Evolutionary conservation across 768 basidiomycete species (phyloP), one percentile per base, ranked within the genome.

Genomic region (Termitomyces sp.): DNA sequence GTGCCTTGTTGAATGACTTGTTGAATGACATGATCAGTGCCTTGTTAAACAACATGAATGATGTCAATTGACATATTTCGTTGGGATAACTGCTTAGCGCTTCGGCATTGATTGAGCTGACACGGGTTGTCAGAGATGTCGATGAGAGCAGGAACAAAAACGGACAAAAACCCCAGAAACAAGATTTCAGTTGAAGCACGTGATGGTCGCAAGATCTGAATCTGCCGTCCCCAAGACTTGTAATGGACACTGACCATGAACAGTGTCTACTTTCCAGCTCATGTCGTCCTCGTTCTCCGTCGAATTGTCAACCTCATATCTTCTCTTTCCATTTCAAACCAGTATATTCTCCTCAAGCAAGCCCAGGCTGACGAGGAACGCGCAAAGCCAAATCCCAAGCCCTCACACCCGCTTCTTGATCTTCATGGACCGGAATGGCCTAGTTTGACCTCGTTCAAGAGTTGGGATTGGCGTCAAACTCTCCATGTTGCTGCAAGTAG

Each of bases 241-340:
- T 44, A 25, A 42, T 38, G 35, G 43, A 54, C 49, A 12, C 45
- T 50, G 33, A 60, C 56, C 22, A 77, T 77, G 75, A 76, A 68
- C 67, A 73, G 68, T 54, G 65, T 78, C 38, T 75, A 73, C 60
- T 71, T 89, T 60, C 84, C 89, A 33, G 72, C 77, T 41, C 82
- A 82, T 53, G 80, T 90, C 63, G 76, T 78, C 53, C 68, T 79
- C 38, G 68, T 90, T 33, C 72, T 90, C 51, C 86, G 80, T 58
- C 75, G 88, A 55, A 71, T 91, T 32, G 79, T 84, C 56, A 86
- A 88, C 59, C 81, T 79, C 36, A 76, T 91, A 40, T 87, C 87
- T 0, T 75, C 84, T 0, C 68, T 89, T n/a, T 86, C 88, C 0
- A 79, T 90, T 25, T 83, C 88, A 3, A 81, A 80, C 63, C 83